Base-by-base conservation (phyloP, 352 stramenopile genomes). In the Halophytophthora polymorphica region DNA sequence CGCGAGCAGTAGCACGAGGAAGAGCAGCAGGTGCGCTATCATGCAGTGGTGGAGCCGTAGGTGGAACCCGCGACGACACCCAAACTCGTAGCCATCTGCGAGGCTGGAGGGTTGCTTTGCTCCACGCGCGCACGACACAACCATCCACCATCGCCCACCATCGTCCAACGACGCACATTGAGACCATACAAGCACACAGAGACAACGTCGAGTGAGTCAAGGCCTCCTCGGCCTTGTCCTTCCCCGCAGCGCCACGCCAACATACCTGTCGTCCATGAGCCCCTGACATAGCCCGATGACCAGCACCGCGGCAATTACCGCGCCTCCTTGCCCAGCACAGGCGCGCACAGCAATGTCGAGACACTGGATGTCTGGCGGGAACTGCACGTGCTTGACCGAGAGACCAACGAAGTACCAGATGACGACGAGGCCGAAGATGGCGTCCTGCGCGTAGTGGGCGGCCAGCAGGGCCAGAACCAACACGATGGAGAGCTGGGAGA, bases 401-500 rank as follows among this genome's bases (percentile, higher is more conserved):
- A 92, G 72, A n/a, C 65, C 56, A 43, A 86, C 46, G 19, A 92
- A 68, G 45, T 85, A 92, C 81, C 81, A 90, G 45, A 88, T 61
- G 43, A 70, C 64, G 6, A 88, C 75, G 45, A 90, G 71, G 1
- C 62, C 73, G 25, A 79, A 71, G 31, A 88, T 45, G 34, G 69
- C 46, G 42, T 92, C 81, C 57, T 89, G 72, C 2, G 67, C 78
- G 50, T 86, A 88, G 11, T 74, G 52, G 29, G 82, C 58, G 29
- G 72, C 64, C n/a, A 88, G 36, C 51, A 92, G 47, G 35, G 67
- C 78, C 19, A 90, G 61, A 49, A 87, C 68, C 19, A 79, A 69
- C 36, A 88, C 58, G 46, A 87, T 61, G 47, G 53, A 64, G 22
- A 92, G 61, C 59, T 83, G 71, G 45, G 71, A 77, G 19, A 87